Evolutionary conservation across 305 asterid genomes (phyloP).

Genomic region (Withania somnifera): DNA sequence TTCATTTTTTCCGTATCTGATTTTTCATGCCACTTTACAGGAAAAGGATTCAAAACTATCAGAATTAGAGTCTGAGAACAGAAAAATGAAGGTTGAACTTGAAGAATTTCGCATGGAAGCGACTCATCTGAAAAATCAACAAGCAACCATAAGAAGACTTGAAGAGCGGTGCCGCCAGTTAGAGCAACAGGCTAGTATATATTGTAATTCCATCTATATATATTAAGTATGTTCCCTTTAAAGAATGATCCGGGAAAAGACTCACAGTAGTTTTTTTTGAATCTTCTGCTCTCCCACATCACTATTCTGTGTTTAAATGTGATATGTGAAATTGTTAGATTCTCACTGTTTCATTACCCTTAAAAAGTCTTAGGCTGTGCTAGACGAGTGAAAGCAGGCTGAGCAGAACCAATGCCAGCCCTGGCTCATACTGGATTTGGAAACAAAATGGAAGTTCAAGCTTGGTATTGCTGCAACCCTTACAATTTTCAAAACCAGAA

Average conservation of each 20-base stretch:
- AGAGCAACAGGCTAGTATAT: constrained; percentile 77
- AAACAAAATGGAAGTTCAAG: background rate
- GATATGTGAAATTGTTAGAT: background rate
- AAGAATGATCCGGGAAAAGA: background rate
- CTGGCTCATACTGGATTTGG: background rate
- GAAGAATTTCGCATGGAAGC: constrained; percentile 96
- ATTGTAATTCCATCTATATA: background rate
- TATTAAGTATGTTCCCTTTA: background rate
- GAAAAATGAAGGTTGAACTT: constrained; percentile 98
- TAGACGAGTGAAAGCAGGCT: background rate
- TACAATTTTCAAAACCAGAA: background rate
- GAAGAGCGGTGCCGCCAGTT: constrained; percentile 97
- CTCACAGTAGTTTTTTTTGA: background rate
- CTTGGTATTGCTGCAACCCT: background rate
- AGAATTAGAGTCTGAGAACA: constrained; percentile 88
- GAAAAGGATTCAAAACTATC: constrained; percentile 82
- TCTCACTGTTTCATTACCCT: background rate
- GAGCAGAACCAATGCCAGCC: background rate
- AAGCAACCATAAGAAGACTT: constrained; percentile 94
- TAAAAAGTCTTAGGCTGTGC: background rate
- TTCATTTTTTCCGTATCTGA: background rate
- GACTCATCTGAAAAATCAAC: constrained; percentile 94
- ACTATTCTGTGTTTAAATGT: background rate
- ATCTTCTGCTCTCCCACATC: background rate
- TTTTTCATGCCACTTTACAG: constrained; percentile 27